These are phyloP conservation scores for Bruguiera sexangula DNA, from an alignment of 345 rosid species.

Conservation along the genomic window DNA sequence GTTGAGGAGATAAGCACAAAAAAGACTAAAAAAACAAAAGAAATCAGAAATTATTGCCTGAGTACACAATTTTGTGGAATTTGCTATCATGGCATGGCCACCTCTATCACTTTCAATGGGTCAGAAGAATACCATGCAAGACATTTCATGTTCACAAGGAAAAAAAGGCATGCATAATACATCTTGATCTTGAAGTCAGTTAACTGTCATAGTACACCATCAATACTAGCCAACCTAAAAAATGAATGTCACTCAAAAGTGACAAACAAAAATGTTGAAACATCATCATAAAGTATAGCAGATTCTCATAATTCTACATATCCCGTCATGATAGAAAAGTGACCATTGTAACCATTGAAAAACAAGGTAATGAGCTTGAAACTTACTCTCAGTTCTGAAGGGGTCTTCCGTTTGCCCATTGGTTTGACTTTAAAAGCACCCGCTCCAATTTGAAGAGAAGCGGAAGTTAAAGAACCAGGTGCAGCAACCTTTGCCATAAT, in stretches of 20 bases:
- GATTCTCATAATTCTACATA: neutral
- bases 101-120: neutral
- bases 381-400: constrained; percentile 76
- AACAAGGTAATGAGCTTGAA: constrained; percentile 11
- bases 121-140: neutral
- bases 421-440: constrained; percentile 38
- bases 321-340: neutral
- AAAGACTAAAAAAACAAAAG: neutral
- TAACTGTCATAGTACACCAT: too few relatives aligned
- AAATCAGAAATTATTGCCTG: neutral
- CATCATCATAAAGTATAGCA: neutral
- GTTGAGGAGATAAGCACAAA: neutral
- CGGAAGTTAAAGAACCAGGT: constrained; percentile 43
- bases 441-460: constrained; percentile 45
- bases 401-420: constrained; percentile 69
- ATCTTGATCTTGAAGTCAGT: neutral
- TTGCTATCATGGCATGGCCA: neutral
- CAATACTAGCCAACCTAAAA: too few relatives aligned
- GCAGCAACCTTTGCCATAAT: constrained; percentile 69
- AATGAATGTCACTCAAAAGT: too few relatives aligned
- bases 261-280: neutral
- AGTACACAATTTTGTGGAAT: neutral
- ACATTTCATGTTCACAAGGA: neutral
- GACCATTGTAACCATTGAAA: neutral
- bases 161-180: neutral